Base-by-base conservation (phyloP, 2,329 filamentous ascomycete genomes). In the Penicillium sp. region DNA sequence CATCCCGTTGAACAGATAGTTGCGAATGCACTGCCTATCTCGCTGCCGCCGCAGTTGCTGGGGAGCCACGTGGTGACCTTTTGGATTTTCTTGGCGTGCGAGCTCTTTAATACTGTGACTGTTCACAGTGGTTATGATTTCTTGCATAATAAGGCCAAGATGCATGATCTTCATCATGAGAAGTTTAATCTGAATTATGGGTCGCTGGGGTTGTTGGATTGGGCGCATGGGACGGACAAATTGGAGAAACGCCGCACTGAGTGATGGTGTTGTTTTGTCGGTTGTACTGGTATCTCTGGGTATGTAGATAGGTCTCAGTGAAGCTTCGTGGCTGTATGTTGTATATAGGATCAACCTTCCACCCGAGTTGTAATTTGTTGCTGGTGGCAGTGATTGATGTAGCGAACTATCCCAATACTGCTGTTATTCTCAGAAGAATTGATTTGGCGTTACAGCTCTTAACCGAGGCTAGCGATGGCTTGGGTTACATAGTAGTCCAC, bases 81-180 rank as follows among this genome's bases (percentile, higher is more conserved):
- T 62, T 82, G 79, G 78, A 58, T 66, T 1, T 84, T 81, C 56
- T 57, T 82, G 40, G 75, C 71, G 0, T 74, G 70, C 13, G 77
- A 79, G 67, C 70, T 84, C 5, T 53, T 79, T 2, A 78, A 83
- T 65, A 83, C 82, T 41, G 71, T 74, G 3, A 79, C 77, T 0
- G 81, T 83, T 50, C 81, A 84, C 65, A 82, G 79, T 55, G 83
- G 82, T 7, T 84, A 81, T 63, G 80, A 84, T 47, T 83, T 83
- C 59, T 75, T 82, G n/a, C 18, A 51, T 2, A 57, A 58, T 8
- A 62, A 63, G 52, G 81, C 81, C 0, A 72, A 70, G 58, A 77
- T 76, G 65, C 82, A 85, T 67, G 82, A 85, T 67, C 65, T 77
- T 29, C 82, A 85, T 60, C 82, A 84, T 67, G 80, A 83, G 71